phyloP scores from a whole-genome alignment of 305 asterid genomes.

The Andrographis paniculata region DNA sequence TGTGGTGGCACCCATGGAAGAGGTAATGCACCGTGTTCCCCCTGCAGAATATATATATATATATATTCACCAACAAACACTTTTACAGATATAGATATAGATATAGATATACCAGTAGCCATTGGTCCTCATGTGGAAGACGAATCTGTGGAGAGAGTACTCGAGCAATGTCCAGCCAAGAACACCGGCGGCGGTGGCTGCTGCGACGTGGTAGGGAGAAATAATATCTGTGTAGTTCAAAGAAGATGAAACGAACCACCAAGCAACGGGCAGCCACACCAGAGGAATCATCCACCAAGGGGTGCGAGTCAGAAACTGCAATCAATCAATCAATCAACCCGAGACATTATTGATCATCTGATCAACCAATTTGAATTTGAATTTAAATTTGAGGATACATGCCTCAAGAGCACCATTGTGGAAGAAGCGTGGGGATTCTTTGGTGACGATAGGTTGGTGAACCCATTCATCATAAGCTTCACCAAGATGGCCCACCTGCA shows the following conservation, averaged over 20 bases:
- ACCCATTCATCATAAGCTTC: constrained; percentile 77
- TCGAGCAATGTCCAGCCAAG: constrained; percentile 71
- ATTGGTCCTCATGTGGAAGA: constrained; percentile 70
- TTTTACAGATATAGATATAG: not conserved
- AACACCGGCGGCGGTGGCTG: constrained; percentile 43
- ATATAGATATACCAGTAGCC: constrained; percentile 50
- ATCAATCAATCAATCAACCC: not conserved
- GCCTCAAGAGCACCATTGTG: constrained; percentile 48
- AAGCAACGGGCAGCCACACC: constrained; percentile 74
- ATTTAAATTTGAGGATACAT: not conserved
- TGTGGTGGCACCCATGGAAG: constrained; percentile 94
- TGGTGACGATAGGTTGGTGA: constrained; percentile 63
- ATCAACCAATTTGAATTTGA: not conserved
- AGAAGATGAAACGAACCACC: constrained; percentile 43
- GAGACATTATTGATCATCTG: constrained; percentile 1
- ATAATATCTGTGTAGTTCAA: constrained; percentile 25
- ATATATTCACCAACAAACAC: too few species aligned
- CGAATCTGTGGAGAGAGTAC: constrained; percentile 75
- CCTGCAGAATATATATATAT: constrained; percentile 29
- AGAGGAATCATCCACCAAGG: constrained; percentile 80
- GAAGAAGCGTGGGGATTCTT: constrained; percentile 58
- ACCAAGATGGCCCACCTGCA: constrained; percentile 89
- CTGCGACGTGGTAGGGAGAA: constrained; percentile 35
- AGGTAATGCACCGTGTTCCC: constrained; percentile 82
- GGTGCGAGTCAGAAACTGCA: constrained; percentile 67